Conservation (phyloP, 805 yeast genomes). For the Candida mattraensis region DNA sequence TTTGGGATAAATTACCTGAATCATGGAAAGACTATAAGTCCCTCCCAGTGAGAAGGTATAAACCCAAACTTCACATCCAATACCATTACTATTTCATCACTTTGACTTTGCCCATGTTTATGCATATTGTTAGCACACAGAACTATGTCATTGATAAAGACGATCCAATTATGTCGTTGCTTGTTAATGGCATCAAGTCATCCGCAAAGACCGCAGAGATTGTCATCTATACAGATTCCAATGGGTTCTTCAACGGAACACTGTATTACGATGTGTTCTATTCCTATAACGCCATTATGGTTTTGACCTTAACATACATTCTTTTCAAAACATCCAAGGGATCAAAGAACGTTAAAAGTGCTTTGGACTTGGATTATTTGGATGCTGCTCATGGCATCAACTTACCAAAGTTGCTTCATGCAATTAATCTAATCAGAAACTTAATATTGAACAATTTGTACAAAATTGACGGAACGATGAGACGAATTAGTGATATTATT, state of each 20-base stretch:
- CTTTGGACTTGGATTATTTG: conserved; percentile 31
- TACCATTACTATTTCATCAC: conserved; percentile 43
- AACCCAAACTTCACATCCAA: conserved; percentile 41
- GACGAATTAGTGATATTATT: conserved; percentile 42
- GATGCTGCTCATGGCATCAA: conserved; percentile 30
- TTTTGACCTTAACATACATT: conserved; percentile 41
- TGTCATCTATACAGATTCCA: conserved; percentile 34
- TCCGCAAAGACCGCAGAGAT: conserved; percentile 41
- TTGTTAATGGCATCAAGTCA: conserved; percentile 41
- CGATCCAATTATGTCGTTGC: conserved; percentile 41
- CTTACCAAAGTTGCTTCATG: conserved; percentile 27
- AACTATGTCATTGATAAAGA: conserved; percentile 37
- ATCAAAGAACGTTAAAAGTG: conserved; percentile 17
- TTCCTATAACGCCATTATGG: conserved; percentile 44
- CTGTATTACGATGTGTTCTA: conserved; percentile 44
- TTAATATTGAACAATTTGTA: conserved; percentile 33
- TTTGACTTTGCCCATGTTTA: conserved; percentile 43
- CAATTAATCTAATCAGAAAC: conserved; percentile 36
- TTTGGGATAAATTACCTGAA: conserved; percentile 36
- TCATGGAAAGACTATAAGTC: conserved; percentile 35
- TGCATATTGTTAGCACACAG: conserved; percentile 39
- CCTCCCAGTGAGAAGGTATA: conserved; percentile 37
- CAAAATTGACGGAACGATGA: conserved; percentile 42
- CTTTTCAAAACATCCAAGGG: conserved; percentile 29
- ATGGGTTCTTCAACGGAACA: conserved; percentile 45